Conservation (phyloP, 331 rosid genomes). For the Saraca asoca region DNA sequence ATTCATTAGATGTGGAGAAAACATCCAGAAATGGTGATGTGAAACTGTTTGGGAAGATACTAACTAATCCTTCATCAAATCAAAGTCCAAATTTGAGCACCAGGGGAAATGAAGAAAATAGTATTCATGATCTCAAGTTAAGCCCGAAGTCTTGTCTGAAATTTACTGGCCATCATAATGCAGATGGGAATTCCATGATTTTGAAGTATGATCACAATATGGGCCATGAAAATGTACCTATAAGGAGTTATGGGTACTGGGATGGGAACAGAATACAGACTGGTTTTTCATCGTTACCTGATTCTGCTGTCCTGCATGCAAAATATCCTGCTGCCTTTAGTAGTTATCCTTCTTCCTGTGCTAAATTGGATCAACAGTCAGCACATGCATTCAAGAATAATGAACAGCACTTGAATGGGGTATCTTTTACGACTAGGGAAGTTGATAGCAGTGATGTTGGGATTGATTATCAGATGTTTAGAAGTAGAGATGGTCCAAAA, state of each 20-base stretch:
- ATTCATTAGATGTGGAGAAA: slow-evolving; percentile 53
- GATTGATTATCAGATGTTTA: slow-evolving; percentile 66
- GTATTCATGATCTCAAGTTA: slow-evolving; percentile 32
- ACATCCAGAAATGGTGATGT: slow-evolving; percentile 58
- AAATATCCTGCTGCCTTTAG: slow-evolving; percentile 88
- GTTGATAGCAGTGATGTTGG: slow-evolving; percentile 51
- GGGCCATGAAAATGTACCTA: slow-evolving; percentile 67
- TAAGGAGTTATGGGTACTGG: slow-evolving; percentile 65
- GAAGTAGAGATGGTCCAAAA: slow-evolving; percentile 58
- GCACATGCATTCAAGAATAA: slow-evolving; percentile 52
- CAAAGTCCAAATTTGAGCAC: slow-evolving; percentile 36
- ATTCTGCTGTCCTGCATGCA: slow-evolving; percentile 75
- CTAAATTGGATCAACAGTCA: slow-evolving; percentile 63
- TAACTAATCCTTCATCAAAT: slow-evolving; percentile 43
- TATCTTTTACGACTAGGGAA: slow-evolving; percentile 57
- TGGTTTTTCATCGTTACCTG: slow-evolving; percentile 68
- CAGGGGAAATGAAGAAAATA: slow-evolving; percentile 42
- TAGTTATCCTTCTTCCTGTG: slow-evolving; percentile 51
- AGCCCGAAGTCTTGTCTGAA: slow-evolving; percentile 43
- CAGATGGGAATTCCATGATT: slow-evolving; percentile 48
- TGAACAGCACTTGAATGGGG: slow-evolving; percentile 56
- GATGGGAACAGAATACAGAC: slow-evolving; percentile 70
- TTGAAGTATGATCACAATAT: slow-evolving; percentile 57
- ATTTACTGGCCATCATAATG: slow-evolving; percentile 43
- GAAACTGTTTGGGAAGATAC: slow-evolving; percentile 72